These are phyloP conservation scores for Haematococcus lacustris DNA, from an alignment of 139 green algal species.

Conservation along the genomic window DNA sequence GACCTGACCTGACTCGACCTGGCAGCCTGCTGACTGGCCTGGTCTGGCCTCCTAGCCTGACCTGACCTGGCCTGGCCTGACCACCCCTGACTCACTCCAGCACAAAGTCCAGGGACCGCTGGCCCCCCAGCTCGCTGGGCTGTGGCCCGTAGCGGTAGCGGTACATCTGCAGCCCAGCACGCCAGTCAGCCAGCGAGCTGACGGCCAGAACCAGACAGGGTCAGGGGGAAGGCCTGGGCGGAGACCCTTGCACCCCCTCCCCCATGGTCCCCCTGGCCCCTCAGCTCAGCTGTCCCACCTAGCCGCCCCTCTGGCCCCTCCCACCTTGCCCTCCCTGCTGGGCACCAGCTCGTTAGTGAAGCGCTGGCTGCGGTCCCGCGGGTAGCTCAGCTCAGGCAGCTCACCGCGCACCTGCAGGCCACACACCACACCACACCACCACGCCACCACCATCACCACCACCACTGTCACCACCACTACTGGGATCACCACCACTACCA, in stretches of 20 bases:
- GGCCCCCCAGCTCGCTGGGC: constrained; percentile 56
- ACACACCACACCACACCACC: too few relatives aligned
- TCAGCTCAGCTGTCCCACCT: background rate
- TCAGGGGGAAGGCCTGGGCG: background rate
- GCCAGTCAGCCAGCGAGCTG: background rate
- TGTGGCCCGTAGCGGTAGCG: constrained; percentile 39
- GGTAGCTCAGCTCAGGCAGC: constrained; percentile 44
- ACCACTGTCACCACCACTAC: too few relatives aligned
- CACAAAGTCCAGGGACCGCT: constrained; percentile 84
- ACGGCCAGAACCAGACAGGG: background rate
- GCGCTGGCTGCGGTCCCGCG: constrained; percentile 28
- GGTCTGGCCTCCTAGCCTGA: too few relatives aligned
- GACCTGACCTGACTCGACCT: too few relatives aligned
- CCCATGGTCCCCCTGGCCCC: background rate
- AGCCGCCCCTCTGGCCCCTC: too few relatives aligned
- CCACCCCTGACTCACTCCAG: constrained; percentile 42
- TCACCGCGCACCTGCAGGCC: constrained; percentile 52
- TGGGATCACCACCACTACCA: too few relatives aligned
- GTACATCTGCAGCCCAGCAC: constrained; percentile 1
- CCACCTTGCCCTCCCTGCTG: constrained; percentile 5
- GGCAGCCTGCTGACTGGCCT: too few relatives aligned
- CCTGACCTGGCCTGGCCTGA: too few relatives aligned
- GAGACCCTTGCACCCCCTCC: background rate
- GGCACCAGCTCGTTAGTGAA: constrained; percentile 46
- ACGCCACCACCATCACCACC: too few relatives aligned